Evolutionary conservation across 441 rosid species (phyloP), one percentile per base, ranked within the genome.

Genomic region (Bruguiera hainesii): DNA sequence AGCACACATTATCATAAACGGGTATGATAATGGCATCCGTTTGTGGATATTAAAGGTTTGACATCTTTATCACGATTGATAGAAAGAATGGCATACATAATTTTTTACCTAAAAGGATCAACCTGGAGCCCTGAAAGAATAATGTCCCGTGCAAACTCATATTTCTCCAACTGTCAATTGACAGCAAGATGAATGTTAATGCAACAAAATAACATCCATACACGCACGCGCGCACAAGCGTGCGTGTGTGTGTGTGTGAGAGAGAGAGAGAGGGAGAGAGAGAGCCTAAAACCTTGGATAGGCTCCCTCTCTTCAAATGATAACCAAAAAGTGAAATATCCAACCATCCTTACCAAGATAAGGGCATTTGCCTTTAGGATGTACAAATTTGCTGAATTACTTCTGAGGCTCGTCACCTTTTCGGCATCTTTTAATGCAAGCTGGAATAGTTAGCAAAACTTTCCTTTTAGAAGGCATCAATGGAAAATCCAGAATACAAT

Each of bases 381-480:
- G 72, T 80, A 84, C n/a, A 97, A 69, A 78, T 80, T 83, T 56
- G 80, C 80, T 67, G 82, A 82, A 81, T 78, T 82, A 61, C 69
- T 81, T 76, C 63, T 82, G 59, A 90, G 80, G 64, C 67, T 79
- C 73, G 77, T 76, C 68, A 91, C 79, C 85, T 84, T 95, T 66
- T 90, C 97, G 35, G 99, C 96, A 86, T 95, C 99, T 80, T 89
- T 95, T 11, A 87, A 75, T 49, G 98, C 98, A 77, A 95, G 98
- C 99, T 91, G 85, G 73, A 85, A 71, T 7, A 56, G 60, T 70
- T n/a, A 75, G 52, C 28, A 65, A 25, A 46, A 16, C 55, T 67
- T 42, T 61, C 56, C 64, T 70, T 39, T 59, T 26, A 61, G 70
- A 66, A 62, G 13, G 56, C 39, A 65, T 35, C 62, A 64, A 11